These are phyloP conservation scores for Fusarium hainanense DNA, from an alignment of 2,329 filamentous ascomycete species.

Conservation along the genomic window DNA sequence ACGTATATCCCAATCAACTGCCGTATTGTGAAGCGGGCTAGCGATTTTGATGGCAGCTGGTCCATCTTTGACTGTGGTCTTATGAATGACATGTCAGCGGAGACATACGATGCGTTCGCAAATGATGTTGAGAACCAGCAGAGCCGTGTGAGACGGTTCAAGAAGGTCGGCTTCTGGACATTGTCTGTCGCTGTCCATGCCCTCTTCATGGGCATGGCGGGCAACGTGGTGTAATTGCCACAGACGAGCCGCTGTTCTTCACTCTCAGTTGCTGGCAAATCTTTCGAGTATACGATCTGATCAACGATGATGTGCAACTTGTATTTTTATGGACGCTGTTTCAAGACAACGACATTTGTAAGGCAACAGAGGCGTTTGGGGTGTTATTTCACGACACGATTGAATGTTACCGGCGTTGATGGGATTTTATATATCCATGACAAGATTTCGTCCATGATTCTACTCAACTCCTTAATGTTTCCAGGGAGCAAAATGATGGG, in stretches of 20 bases:
- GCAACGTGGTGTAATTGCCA: slow-evolving; percentile 69
- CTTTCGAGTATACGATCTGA: slow-evolving; percentile 11
- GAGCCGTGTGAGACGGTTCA: slow-evolving; percentile 84
- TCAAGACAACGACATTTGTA: slow-evolving; percentile 18
- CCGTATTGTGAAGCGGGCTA: slow-evolving; percentile 87
- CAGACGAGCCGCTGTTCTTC: slow-evolving; percentile 11
- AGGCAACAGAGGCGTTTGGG: slow-evolving; percentile 38
- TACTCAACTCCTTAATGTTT: slow-evolving; percentile 24
- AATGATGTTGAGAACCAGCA: slow-evolving; percentile 91
- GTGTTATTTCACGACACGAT: slow-evolving; percentile 5
- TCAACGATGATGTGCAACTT: slow-evolving; percentile 19
- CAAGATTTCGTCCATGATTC: slow-evolving; percentile 8
- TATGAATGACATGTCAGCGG: slow-evolving; percentile 91
- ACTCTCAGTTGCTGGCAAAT: not conserved
- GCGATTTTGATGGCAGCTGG: slow-evolving; percentile 96
- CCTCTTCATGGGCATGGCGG: slow-evolving; percentile 93
- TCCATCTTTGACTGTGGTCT: slow-evolving; percentile 92
- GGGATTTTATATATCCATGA: slow-evolving; percentile 20
- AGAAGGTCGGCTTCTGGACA: slow-evolving; percentile 97
- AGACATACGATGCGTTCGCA: slow-evolving; percentile 95
- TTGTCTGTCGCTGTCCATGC: slow-evolving; percentile 92
- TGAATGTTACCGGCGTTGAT: slow-evolving; percentile 18
- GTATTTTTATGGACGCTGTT: slow-evolving; percentile 24
- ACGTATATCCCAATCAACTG: slow-evolving; percentile 97
- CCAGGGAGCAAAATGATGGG: slow-evolving; percentile 12